phyloP scores from a whole-genome alignment of 192 early-diverging fungal species.

The Helicostylum pulchrum region DNA sequence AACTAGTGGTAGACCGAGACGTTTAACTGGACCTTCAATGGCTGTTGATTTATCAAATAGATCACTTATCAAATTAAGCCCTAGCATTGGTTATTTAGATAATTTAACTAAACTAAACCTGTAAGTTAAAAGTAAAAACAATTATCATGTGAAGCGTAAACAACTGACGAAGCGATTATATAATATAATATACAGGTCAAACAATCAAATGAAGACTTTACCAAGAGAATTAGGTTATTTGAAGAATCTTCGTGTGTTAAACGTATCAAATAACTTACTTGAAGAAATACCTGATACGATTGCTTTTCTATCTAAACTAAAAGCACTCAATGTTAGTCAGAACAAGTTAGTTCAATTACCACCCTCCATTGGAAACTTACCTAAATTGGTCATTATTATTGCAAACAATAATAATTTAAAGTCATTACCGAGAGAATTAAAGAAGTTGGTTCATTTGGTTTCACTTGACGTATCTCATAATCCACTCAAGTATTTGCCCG shows the following conservation, averaged over 20 bases:
- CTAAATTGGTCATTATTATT: constrained; percentile 61
- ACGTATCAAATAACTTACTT: constrained; percentile 64
- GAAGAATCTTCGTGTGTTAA: constrained; percentile 56
- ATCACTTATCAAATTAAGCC: constrained; percentile 16
- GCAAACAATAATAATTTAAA: constrained; percentile 51
- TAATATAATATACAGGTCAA: constrained; percentile 4
- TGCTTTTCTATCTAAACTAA: constrained; percentile 60
- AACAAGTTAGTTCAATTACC: constrained; percentile 66
- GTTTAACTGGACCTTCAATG: constrained; percentile 9
- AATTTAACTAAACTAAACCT: constrained; percentile 21
- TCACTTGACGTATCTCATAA: constrained; percentile 67
- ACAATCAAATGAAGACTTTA: constrained; percentile 17
- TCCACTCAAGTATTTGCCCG: constrained; percentile 61
- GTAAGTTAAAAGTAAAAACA: constrained; percentile 6
- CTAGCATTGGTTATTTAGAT: constrained; percentile 19
- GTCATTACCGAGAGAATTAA: constrained; percentile 30
- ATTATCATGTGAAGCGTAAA: no score
- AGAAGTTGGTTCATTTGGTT: constrained; percentile 55
- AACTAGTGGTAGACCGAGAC: constrained; percentile 3
- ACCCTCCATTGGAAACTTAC: constrained; percentile 53
- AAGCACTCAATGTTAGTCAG: constrained; percentile 58
- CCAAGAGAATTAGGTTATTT: constrained; percentile 51
- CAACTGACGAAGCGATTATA: not conserved
- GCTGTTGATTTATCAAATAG: constrained; percentile 14
- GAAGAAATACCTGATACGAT: constrained; percentile 64